phyloP scores from a whole-genome alignment of 192 early-diverging fungal species.

The Gigaspora rosea region DNA sequence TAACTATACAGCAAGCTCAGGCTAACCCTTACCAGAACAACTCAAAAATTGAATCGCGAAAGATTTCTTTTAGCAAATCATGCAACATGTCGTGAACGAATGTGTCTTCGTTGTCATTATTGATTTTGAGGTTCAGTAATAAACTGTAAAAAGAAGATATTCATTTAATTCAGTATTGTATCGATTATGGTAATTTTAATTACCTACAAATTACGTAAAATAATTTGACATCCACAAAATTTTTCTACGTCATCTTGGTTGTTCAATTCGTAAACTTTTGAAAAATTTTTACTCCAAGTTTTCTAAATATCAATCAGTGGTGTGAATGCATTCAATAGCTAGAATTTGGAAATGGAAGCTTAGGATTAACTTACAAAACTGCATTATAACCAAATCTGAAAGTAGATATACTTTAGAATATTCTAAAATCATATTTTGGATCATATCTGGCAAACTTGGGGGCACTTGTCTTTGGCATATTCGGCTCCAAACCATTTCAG shows the following conservation, averaged over 20 bases:
- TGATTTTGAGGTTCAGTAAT: too few species aligned
- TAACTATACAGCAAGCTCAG: too few species aligned
- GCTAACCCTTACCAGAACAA: too few species aligned
- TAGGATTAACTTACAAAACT: background rate
- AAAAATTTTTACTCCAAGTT: background rate
- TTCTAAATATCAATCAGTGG: background rate
- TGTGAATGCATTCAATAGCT: constrained; percentile 4
- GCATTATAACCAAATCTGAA: background rate
- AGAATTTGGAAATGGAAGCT: background rate
- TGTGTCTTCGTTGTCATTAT: too few species aligned
- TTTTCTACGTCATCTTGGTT: background rate
- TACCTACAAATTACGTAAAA: background rate
- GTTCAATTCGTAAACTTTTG: background rate
- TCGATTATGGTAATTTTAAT: background rate
- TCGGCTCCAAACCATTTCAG: background rate
- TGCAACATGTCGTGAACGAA: too few species aligned
- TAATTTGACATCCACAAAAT: background rate
- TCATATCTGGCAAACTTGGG: background rate
- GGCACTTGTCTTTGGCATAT: background rate
- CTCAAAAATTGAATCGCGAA: too few species aligned
- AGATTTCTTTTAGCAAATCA: too few species aligned
- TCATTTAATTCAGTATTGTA: background rate
- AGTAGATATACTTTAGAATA: background rate
- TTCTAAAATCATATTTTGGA: background rate
- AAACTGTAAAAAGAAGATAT: background rate